Percentiles rank a stretch among this genome's conserved stretches.
These are phyloP conservation scores for Pyrenochaeta sp. DNA, from an alignment of 2,329 filamentous ascomycete genomes.

Conservation along the genomic window DNA sequence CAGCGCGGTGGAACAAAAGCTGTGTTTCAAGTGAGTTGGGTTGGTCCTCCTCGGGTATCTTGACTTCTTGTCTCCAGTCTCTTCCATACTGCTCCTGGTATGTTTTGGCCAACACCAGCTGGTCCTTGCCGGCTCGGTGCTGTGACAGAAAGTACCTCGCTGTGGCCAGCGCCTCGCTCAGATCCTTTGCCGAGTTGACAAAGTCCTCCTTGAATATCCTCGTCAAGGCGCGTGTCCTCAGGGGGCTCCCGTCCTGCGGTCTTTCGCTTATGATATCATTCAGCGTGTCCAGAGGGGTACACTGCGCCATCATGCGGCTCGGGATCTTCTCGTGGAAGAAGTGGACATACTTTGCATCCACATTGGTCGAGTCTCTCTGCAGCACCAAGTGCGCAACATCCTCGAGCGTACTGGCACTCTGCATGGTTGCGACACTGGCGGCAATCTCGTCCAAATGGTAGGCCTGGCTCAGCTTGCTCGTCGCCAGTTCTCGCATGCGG, in stretches of 20 bases:
- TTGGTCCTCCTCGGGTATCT: slow-evolving; percentile 69
- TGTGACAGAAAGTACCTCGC: slow-evolving; percentile 63
- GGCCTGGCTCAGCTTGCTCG: slow-evolving; percentile 77
- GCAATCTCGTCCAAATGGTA: slow-evolving; percentile 86
- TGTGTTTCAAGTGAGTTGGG: slow-evolving; percentile 79
- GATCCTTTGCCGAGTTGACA: slow-evolving; percentile 72
- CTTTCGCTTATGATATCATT: slow-evolving; percentile 72
- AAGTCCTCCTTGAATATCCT: slow-evolving; percentile 79
- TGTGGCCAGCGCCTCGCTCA: slow-evolving; percentile 71
- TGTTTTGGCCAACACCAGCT: slow-evolving; percentile 62
- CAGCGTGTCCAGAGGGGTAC: slow-evolving; percentile 72
- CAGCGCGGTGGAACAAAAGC: slow-evolving; percentile 77
- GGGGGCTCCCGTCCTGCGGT: slow-evolving; percentile 70
- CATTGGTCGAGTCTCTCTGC: slow-evolving; percentile 71
- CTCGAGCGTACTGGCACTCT: slow-evolving; percentile 78
- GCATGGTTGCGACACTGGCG: slow-evolving; percentile 84
- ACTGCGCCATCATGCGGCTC: slow-evolving; percentile 74
- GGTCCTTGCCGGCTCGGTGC: slow-evolving; percentile 60
- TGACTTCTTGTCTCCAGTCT: slow-evolving; percentile 61
- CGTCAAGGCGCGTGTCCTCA: slow-evolving; percentile 78
- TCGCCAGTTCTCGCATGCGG: slow-evolving; percentile 81
- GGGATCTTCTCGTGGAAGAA: slow-evolving; percentile 94
- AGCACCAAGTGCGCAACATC: slow-evolving; percentile 78
- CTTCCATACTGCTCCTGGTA: slow-evolving; percentile 50
- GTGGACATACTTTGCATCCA: slow-evolving; percentile 86